Evolutionary conservation across 2,329 filamentous ascomycete genomes (phyloP).

Genomic region (Pyrenochaeta sp.): DNA sequence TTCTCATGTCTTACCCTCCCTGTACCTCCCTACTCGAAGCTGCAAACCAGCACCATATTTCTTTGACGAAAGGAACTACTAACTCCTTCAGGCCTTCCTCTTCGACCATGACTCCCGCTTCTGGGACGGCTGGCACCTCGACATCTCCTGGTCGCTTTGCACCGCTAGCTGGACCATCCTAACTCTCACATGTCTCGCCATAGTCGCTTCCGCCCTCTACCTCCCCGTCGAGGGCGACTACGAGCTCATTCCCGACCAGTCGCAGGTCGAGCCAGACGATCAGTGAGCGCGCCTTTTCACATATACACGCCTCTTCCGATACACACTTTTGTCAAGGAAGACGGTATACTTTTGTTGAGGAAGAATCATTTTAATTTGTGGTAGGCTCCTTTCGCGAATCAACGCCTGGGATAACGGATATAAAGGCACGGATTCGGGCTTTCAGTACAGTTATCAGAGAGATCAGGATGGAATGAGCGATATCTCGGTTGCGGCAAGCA

Average conservation of each 20-base stretch:
- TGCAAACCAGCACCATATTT: background rate
- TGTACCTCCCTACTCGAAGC: background rate
- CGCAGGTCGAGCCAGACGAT: conserved; percentile 42
- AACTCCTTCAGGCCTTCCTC: conserved; percentile 72
- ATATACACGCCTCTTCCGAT: conserved; percentile 1
- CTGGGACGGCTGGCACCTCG: conserved; percentile 81
- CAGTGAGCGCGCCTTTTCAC: conserved; percentile 32
- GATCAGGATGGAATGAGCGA: conserved; percentile 32
- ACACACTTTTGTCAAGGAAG: background rate
- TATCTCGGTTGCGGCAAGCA: conserved; percentile 16
- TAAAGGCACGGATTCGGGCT: conserved; percentile 27
- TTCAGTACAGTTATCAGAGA: conserved; percentile 30
- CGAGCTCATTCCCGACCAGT: conserved; percentile 69
- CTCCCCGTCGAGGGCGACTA: conserved; percentile 86
- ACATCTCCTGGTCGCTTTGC: conserved; percentile 77
- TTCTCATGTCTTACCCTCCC: background rate
- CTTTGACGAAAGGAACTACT: background rate
- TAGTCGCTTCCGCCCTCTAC: conserved; percentile 72
- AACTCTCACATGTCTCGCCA: conserved; percentile 62
- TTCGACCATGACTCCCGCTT: conserved; percentile 87
- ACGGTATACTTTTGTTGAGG: conserved; percentile 1
- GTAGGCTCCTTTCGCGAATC: conserved; percentile 45
- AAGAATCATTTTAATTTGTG: conserved; percentile 28
- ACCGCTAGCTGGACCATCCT: conserved; percentile 68
- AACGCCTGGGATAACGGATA: conserved; percentile 47